Evolutionary conservation across 768 basidiomycete species (phyloP).

Genomic region (Phallus indusiatus): DNA sequence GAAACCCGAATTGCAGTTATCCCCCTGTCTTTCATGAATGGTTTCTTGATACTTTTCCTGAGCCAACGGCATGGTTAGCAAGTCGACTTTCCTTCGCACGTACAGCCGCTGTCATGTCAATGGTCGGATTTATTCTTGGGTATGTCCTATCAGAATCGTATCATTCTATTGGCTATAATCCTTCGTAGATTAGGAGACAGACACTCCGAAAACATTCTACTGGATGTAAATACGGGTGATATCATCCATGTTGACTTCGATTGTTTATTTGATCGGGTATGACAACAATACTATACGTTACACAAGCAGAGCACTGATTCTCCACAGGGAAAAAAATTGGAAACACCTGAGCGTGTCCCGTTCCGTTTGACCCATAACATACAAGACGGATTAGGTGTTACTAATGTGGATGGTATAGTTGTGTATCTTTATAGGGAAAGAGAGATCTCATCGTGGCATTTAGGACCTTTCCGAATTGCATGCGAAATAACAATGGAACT

Average conservation of each 20-base stretch:
- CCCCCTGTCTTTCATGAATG: constrained; percentile 92
- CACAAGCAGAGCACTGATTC: background rate
- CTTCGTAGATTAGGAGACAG: constrained; percentile 82
- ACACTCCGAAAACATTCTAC: constrained; percentile 92
- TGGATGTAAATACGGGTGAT: constrained; percentile 83
- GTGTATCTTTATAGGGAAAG: background rate
- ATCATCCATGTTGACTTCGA: constrained; percentile 97
- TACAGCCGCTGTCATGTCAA: constrained; percentile 94
- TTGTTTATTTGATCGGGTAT: constrained; percentile 91
- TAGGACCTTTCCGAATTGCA: constrained; percentile 82
- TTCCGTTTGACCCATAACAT: constrained; percentile 93
- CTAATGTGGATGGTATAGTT: constrained; percentile 72
- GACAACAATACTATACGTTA: constrained; percentile 3
- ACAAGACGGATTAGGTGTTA: constrained; percentile 86
- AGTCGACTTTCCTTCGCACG: constrained; percentile 80
- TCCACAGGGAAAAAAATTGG: constrained; percentile 63
- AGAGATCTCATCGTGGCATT: background rate
- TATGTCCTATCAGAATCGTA: constrained; percentile 31
- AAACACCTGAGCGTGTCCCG: constrained; percentile 85
- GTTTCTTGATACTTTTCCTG: constrained; percentile 96
- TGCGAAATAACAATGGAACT: constrained; percentile 86
- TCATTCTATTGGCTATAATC: background rate
- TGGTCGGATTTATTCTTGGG: constrained; percentile 97
- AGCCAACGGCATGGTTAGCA: constrained; percentile 89
- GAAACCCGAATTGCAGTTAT: constrained; percentile 47